phyloP scores from a whole-genome alignment of 371 early-diverging fungal genomes.

The Apophysomyces elegans region DNA sequence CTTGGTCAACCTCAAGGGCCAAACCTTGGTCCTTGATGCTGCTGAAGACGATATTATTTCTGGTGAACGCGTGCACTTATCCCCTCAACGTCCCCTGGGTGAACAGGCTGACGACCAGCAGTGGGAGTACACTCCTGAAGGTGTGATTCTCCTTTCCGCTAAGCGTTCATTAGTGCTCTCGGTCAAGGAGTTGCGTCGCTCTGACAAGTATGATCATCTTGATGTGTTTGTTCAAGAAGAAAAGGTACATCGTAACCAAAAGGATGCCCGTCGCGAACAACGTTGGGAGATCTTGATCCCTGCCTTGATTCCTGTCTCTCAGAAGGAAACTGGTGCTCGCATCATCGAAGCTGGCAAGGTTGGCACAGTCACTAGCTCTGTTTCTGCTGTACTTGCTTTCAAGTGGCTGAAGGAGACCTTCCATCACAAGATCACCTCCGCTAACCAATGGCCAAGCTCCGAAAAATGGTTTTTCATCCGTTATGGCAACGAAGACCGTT shows the following conservation, averaged over 20 bases:
- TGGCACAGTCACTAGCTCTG: not conserved
- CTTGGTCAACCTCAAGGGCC: constrained; percentile 55
- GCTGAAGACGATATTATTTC: constrained; percentile 22
- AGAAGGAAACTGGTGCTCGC: constrained; percentile 37
- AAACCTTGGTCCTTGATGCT: constrained; percentile 41
- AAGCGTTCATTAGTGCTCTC: constrained; percentile 40
- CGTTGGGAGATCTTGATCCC: constrained; percentile 52
- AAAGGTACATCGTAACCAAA: constrained; percentile 31
- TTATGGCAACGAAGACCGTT: constrained; percentile 38
- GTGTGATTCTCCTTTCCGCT: constrained; percentile 30
- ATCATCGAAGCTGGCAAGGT: constrained; percentile 40
- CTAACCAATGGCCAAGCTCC: constrained; percentile 33
- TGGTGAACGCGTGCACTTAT: constrained; percentile 36
- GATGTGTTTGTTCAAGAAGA: constrained; percentile 46
- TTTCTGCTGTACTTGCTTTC: constrained; percentile 29
- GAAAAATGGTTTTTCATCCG: constrained; percentile 51
- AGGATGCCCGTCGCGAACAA: constrained; percentile 41
- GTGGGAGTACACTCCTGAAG: constrained; percentile 45
- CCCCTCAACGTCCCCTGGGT: constrained; percentile 15
- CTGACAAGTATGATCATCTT: constrained; percentile 24
- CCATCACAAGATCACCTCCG: constrained; percentile 30
- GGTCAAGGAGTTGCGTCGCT: constrained; percentile 39
- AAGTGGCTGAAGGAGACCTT: constrained; percentile 41
- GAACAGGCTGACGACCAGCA: constrained; percentile 31
- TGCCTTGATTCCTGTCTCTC: constrained; percentile 35